Evolutionary conservation across 2,329 filamentous ascomycete genomes (phyloP).

Genomic region (Colletotrichum sp.): DNA sequence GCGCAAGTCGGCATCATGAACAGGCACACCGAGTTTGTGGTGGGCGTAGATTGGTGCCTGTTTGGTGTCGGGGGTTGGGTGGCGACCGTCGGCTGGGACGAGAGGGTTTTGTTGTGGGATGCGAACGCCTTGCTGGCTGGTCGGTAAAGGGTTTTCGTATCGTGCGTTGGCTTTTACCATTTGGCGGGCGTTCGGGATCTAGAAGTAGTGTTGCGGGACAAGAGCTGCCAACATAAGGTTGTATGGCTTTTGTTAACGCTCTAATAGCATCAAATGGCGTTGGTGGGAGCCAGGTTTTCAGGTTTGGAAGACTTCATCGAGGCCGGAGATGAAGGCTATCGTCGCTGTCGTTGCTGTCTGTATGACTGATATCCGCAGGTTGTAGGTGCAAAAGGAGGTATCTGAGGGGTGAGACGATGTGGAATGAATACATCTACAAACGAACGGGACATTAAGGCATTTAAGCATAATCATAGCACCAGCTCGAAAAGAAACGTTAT

Average conservation of each 20-base stretch:
- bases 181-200: background rate
- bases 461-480: background rate
- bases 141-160: constrained; percentile 3
- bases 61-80: constrained; percentile 97
- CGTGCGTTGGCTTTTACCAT: background rate
- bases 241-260: background rate
- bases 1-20: constrained; percentile 87
- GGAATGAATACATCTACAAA: background rate
- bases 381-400: background rate
- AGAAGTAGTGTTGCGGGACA: background rate
- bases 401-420: background rate
- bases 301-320: background rate
- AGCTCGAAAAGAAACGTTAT: background rate
- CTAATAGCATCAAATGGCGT: background rate
- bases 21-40: constrained; percentile 92
- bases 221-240: background rate
- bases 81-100: constrained; percentile 93
- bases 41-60: constrained; percentile 96
- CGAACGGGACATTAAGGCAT: background rate
- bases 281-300: background rate
- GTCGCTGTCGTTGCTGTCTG: background rate
- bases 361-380: background rate
- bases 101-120: constrained; percentile 91
- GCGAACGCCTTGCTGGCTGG: constrained; percentile 58
- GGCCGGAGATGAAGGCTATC: background rate